Percentiles rank a stretch among this genome's conserved stretches.
These are phyloP conservation scores for Striga asiatica DNA, from an alignment of 257 asterid genomes.

Conservation along the genomic window DNA sequence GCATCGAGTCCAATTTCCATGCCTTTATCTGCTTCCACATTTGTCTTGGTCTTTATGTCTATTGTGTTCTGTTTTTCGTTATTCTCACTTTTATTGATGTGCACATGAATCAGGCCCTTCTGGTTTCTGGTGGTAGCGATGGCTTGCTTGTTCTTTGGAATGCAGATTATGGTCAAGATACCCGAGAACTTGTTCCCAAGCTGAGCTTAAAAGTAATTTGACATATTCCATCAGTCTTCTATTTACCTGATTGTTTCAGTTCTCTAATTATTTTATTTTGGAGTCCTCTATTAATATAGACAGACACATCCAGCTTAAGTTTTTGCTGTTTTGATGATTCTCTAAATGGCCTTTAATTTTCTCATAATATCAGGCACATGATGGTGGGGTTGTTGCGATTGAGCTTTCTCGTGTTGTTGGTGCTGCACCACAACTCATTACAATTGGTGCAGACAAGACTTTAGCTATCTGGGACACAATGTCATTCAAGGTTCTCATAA, in stretches of 20 bases:
- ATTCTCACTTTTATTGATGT: conserved; percentile 17
- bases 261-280: background rate
- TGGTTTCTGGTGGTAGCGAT: conserved; percentile 98
- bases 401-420: conserved; percentile 94
- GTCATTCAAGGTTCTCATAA: conserved; percentile 63
- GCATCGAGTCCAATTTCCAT: background rate
- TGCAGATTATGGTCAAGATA: conserved; percentile 91
- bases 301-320: background rate
- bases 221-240: conserved; percentile 1
- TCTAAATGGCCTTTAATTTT: conserved; percentile 18
- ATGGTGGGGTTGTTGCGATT: conserved; percentile 91
- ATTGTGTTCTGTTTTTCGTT: background rate
- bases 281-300: background rate
- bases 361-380: conserved; percentile 70
- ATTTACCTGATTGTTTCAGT: conserved; percentile 2
- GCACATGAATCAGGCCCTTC: conserved; percentile 55
- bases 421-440: conserved; percentile 91
- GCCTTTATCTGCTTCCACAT: background rate
- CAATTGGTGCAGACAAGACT: conserved; percentile 95
- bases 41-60: background rate
- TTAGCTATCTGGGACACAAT: conserved; percentile 97
- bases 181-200: conserved; percentile 96
- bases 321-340: conserved; percentile 9
- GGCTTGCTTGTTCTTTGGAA: conserved; percentile 97
- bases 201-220: conserved; percentile 69